Evolutionary conservation across 2,329 filamentous ascomycete genomes (phyloP), one percentile per base, ranked within the genome.

Genomic region (Dactylellina sp.): DNA sequence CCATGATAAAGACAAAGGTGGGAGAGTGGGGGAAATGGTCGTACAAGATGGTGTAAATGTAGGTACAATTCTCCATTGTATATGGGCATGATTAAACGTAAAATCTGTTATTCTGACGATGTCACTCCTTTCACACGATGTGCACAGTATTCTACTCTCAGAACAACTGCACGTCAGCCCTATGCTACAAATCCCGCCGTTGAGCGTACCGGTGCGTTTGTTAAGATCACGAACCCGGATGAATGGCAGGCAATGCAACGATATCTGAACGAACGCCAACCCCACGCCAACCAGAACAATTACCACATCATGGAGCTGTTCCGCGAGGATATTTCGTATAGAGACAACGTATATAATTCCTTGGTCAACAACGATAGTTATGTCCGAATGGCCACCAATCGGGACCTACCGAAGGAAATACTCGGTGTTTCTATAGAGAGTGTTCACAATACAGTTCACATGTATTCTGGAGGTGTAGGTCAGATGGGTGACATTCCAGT

Each of bases 401-500:
- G 24, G 7, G 12, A 12, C 5, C 6, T 35, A 35, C 18, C 4
- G 4, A 16, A 20, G 11, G 61, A 18, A 24, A 11, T 14, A 49
- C 28, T 2, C 7, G 25, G 18, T 42, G 35, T 18, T 22, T 44
- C 46, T 6, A 5, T 56, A 3, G 62, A 39, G 7, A 24, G 25
- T 12, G 39, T 42, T 2, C 39, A 53, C 49, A 53, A 63, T 35
- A 40, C 35, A 14, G 16, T 42, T 32, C 47, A 55, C n/a, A 20
- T 28, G 22, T 42, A 46, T 20, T 4, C 24, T 11, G 53, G 40
- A 14, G 59, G 49, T 11, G 14, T 20, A 2, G 70, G 70, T 22
- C 62, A 75, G 22, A 75, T 75, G 70, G 24, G 62, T 12, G 12
- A 28, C 2, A 28, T 61, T 2, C 62, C 62, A 1, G 47, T 62